Conservation (phyloP, 768 basidiomycete species). For the Tricholoma saponaceum region DNA sequence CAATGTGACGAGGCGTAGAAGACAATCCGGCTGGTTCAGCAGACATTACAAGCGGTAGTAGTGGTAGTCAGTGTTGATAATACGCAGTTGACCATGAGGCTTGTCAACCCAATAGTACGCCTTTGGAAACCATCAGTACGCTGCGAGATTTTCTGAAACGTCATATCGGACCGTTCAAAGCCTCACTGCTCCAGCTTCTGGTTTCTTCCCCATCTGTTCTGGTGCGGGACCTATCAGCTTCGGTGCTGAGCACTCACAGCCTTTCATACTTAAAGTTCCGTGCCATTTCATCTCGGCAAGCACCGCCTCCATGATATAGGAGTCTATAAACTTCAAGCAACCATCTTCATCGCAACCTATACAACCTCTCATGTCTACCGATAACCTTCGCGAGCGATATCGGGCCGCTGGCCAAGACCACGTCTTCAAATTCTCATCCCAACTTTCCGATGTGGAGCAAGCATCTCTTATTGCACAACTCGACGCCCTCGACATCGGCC, state of each 20-base stretch:
- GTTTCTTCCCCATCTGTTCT: too few relatives aligned
- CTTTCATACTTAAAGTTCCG: background rate
- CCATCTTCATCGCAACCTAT: conserved; percentile 3
- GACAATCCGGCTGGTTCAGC: too few relatives aligned
- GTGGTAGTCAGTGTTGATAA: too few relatives aligned
- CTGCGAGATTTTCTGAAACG: too few relatives aligned
- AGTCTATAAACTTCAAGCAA: conserved; percentile 2
- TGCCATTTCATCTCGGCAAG: conserved; percentile 15
- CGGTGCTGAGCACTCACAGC: background rate
- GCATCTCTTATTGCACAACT: conserved; percentile 66
- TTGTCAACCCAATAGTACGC: too few relatives aligned
- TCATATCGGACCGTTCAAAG: too few relatives aligned
- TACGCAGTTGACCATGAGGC: too few relatives aligned
- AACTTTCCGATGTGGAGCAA: conserved; percentile 63
- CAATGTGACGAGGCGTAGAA: too few relatives aligned
- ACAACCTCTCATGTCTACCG: conserved; percentile 47
- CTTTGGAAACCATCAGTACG: too few relatives aligned
- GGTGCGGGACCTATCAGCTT: too few relatives aligned
- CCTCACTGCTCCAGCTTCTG: background rate
- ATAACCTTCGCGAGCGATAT: conserved; percentile 60
- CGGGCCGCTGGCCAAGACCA: conserved; percentile 83
- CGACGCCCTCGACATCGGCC: conserved; percentile 75
- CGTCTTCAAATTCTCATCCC: conserved; percentile 83
- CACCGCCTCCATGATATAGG: conserved; percentile 9
- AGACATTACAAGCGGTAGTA: too few relatives aligned